Evolutionary conservation across 192 early-diverging fungal species (phyloP), one percentile per base, ranked within the genome.

Genomic region (Podochytrium sp.): DNA sequence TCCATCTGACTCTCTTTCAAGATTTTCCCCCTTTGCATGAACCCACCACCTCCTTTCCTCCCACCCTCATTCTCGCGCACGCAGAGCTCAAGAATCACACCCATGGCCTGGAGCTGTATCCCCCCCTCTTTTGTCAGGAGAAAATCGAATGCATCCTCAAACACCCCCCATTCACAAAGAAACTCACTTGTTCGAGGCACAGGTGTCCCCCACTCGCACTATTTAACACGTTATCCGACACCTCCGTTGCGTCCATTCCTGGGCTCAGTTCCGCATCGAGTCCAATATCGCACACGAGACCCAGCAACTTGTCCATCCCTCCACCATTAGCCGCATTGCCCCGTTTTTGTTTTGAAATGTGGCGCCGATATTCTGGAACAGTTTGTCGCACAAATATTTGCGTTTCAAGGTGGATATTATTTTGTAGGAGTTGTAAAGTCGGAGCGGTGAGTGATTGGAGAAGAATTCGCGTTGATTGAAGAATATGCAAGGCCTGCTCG

Each of bases 201-300:
- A n/a, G n/a, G n/a, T n/a, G n/a, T 10, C 83, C 85, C 32, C 81
- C 81, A 57, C 80, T 85, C 81, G 81, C 81, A 23, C 81, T 80
- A 62, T 87, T 85, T 18, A 79, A 59, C 2, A 57, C n/a, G 14
- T 25, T 25, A 57, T 57, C 29, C 55, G n/a, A 57, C 18, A 29
- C 14, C 30, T 27, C 30, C 29, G 55, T 27, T 29, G 2, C 55
- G 29, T 18, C 49, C 73, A 72, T 20, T 87, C 85, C 52, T 43
- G 71, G 65, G 20, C 7, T 47, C 7, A 47, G 43, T 47, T 47
- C 43, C 84, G 81, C 7, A 50, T 34, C 27, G 65, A 75, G 10
- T 80, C 79, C 25, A 85, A 53, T n/a, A 81, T 5, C 32, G 77
- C 37, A 3, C 73, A 68, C 47, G 18, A 49, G 16, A 20, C 23